Evolutionary conservation across 108 stramenopile genomes (phyloP).

Genomic region (Cylindrotheca closterium): DNA sequence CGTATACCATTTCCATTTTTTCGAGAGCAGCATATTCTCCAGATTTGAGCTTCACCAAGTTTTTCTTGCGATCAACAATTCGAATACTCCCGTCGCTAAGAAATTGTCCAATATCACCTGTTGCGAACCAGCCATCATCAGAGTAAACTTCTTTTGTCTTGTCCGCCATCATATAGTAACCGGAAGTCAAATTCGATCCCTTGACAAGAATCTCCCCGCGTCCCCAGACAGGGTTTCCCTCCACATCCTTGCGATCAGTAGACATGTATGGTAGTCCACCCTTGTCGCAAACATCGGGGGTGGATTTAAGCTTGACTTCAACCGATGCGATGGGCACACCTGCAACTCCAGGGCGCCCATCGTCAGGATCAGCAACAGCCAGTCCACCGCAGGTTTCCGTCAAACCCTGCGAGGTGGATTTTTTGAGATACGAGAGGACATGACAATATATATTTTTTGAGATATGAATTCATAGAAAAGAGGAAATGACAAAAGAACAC

Average conservation of each 20-base stretch:
- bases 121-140: slow-evolving; percentile 68
- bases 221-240: slow-evolving; percentile 21
- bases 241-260: slow-evolving; percentile 20
- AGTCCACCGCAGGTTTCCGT: slow-evolving; percentile 37
- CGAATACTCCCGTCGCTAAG: slow-evolving; percentile 75
- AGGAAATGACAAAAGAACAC: too few species aligned
- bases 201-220: slow-evolving; percentile 44
- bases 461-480: too few species aligned
- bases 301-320: slow-evolving; percentile 20
- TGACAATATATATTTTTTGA: too few species aligned
- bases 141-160: slow-evolving; percentile 40
- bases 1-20: slow-evolving; percentile 79
- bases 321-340: slow-evolving; percentile 27
- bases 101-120: slow-evolving; percentile 90
- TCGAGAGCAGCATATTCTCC: slow-evolving; percentile 97
- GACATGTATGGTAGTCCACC: slow-evolving; percentile 24
- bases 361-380: slow-evolving; percentile 8
- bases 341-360: slow-evolving; percentile 17
- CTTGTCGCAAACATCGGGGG: slow-evolving; percentile 26
- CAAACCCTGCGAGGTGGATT: too few species aligned
- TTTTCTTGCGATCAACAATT: slow-evolving; percentile 90
- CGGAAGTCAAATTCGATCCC: slow-evolving; percentile 26
- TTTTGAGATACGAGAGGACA: too few species aligned
- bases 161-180: slow-evolving; percentile 46
- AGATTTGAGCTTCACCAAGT: slow-evolving; percentile 91